Evolutionary conservation across 805 yeast genomes (phyloP).

Genomic region (Ogataea dorogensis): DNA sequence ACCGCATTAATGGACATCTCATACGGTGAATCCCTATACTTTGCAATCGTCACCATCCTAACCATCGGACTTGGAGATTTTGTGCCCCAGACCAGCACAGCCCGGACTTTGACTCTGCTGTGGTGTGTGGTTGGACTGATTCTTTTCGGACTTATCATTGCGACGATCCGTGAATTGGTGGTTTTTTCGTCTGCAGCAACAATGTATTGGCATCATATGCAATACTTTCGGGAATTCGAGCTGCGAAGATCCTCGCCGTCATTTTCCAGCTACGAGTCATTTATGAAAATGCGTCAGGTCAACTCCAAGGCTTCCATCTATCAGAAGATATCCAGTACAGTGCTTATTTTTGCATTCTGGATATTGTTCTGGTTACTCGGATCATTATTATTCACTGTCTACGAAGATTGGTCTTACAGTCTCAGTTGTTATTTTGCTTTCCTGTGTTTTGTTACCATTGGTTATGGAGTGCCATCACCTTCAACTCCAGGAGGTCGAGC

Average conservation of each 20-base stretch:
- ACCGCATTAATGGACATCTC: conserved; percentile 43
- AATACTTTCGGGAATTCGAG: conserved; percentile 42
- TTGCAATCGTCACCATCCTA: conserved; percentile 66
- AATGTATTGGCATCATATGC: conserved; percentile 63
- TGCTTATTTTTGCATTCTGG: conserved; percentile 43
- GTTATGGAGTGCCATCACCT: conserved; percentile 80
- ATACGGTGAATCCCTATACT: conserved; percentile 71
- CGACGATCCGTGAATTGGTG: conserved; percentile 66
- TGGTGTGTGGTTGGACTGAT: conserved; percentile 72
- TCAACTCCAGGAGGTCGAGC: conserved; percentile 60
- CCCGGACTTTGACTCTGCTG: conserved; percentile 57
- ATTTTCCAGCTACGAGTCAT: conserved; percentile 47
- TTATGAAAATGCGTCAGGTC: conserved; percentile 53
- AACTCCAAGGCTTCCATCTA: conserved; percentile 39
- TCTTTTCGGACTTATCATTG: conserved; percentile 68
- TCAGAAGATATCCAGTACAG: conserved; percentile 41
- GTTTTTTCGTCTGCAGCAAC: conserved; percentile 61
- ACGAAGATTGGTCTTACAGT: conserved; percentile 74
- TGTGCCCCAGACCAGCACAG: conserved; percentile 50
- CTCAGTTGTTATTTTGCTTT: conserved; percentile 73
- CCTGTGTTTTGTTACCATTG: conserved; percentile 74
- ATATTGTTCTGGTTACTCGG: conserved; percentile 70
- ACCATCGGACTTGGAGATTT: conserved; percentile 85
- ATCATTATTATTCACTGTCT: conserved; percentile 55
- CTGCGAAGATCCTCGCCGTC: conserved; percentile 18